Evolutionary conservation across 192 early-diverging fungal species (phyloP).

Genomic region (Pecoramyces ruminantium): DNA sequence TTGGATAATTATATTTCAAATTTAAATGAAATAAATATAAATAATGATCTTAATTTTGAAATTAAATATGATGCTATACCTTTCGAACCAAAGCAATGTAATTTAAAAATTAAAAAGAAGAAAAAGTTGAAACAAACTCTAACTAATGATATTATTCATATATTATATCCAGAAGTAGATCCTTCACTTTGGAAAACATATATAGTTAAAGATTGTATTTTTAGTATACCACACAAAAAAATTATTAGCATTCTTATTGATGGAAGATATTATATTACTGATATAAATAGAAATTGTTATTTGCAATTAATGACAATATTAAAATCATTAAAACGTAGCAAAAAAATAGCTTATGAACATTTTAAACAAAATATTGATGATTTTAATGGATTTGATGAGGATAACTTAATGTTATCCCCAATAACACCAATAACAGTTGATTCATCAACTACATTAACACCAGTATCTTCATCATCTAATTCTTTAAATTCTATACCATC

Average conservation of each 20-base stretch:
- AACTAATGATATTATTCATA: background rate
- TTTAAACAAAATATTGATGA: background rate
- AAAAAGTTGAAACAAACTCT: background rate
- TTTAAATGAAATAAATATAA: background rate
- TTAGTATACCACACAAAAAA: background rate
- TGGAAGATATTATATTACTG: background rate
- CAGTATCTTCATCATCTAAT: background rate
- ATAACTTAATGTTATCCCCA: background rate
- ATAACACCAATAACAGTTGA: background rate
- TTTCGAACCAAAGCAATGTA: background rate
- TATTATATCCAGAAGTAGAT: background rate
- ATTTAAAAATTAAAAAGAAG: background rate
- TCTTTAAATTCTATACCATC: background rate
- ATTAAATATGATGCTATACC: background rate
- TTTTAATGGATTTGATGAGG: background rate
- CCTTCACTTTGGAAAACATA: background rate
- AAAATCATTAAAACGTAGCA: background rate
- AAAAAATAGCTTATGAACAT: background rate
- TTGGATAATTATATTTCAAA: background rate
- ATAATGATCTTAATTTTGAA: background rate
- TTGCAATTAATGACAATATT: background rate
- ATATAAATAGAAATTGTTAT: background rate
- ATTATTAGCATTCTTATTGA: background rate
- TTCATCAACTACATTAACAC: background rate
- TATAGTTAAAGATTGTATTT: background rate